Conservation (phyloP, 176 grass and related monocot genomes). For the Tillandsia fasciculata region DNA sequence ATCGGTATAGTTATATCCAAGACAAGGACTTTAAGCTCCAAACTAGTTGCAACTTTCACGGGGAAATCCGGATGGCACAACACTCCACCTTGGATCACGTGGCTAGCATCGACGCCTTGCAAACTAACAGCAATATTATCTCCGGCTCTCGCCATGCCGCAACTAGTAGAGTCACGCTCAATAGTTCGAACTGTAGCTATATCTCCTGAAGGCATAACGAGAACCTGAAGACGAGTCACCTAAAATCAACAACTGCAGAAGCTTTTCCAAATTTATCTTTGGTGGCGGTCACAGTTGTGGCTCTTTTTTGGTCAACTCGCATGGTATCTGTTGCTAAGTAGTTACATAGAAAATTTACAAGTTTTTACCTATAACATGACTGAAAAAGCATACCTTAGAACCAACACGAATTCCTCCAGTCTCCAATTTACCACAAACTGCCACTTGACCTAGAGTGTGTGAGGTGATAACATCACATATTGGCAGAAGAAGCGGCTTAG, state of each 20-base stretch:
- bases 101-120: constrained; percentile 46
- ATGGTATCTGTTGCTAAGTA: not conserved
- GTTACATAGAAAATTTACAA: no score
- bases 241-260: not conserved
- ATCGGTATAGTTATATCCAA: constrained; percentile 64
- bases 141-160: constrained; percentile 51
- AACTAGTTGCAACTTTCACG: constrained; percentile 28
- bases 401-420: constrained; percentile 60
- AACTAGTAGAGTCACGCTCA: constrained; percentile 43
- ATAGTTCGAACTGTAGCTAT: constrained; percentile 40
- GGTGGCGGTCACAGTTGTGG: not conserved
- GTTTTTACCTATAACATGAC: not conserved
- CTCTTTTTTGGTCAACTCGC: not conserved
- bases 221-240: constrained; percentile 31
- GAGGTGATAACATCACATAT: constrained; percentile 81
- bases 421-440: constrained; percentile 66
- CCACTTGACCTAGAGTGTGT: constrained; percentile 50
- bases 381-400: constrained; percentile 49
- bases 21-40: constrained; percentile 76
- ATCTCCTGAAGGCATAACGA: constrained; percentile 64
- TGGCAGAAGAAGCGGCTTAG: constrained; percentile 54
- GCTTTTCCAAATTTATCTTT: not conserved
- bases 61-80: constrained; percentile 65
- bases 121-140: constrained; percentile 56
- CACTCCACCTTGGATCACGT: constrained; percentile 50